Conservation (phyloP, 2,329 filamentous ascomycete genomes). For the Ophiostoma sp. region DNA sequence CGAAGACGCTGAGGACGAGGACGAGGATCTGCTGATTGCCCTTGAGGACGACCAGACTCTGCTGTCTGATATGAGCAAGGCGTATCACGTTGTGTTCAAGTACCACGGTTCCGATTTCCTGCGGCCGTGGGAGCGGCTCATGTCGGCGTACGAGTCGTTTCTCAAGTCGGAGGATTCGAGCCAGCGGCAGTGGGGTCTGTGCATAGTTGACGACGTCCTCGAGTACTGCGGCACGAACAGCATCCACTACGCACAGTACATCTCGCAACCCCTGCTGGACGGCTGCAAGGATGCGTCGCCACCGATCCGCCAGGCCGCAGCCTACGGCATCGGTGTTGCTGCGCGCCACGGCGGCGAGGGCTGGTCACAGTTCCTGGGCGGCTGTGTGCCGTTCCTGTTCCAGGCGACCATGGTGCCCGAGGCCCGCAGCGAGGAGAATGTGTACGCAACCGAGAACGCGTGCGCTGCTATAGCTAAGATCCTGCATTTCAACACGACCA, state of each 20-base stretch:
- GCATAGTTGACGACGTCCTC: constrained; percentile 96
- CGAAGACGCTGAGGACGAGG: constrained; percentile 82
- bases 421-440: constrained; percentile 82
- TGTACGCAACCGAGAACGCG: constrained; percentile 96
- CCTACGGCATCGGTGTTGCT: constrained; percentile 92
- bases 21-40: constrained; percentile 79
- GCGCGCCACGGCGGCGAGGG: constrained; percentile 83
- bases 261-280: constrained; percentile 77
- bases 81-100: constrained; percentile 98
- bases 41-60: constrained; percentile 97
- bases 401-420: constrained; percentile 75
- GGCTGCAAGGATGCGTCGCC: constrained; percentile 82
- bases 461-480: constrained; percentile 97
- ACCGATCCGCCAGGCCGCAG: constrained; percentile 84
- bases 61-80: constrained; percentile 99
- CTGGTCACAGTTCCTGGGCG: constrained; percentile 83
- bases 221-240: constrained; percentile 92
- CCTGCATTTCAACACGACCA: constrained; percentile 76
- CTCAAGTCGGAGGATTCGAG: constrained; percentile 76
- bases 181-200: constrained; percentile 96
- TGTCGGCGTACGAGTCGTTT: constrained; percentile 80
- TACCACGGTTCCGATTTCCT: constrained; percentile 84
- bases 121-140: constrained; percentile 77
- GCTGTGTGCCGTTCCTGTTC: constrained; percentile 75
- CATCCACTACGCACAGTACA: constrained; percentile 78